Conservation (phyloP, 2,329 filamentous ascomycete genomes). For the Penicillium griseofulvum region DNA sequence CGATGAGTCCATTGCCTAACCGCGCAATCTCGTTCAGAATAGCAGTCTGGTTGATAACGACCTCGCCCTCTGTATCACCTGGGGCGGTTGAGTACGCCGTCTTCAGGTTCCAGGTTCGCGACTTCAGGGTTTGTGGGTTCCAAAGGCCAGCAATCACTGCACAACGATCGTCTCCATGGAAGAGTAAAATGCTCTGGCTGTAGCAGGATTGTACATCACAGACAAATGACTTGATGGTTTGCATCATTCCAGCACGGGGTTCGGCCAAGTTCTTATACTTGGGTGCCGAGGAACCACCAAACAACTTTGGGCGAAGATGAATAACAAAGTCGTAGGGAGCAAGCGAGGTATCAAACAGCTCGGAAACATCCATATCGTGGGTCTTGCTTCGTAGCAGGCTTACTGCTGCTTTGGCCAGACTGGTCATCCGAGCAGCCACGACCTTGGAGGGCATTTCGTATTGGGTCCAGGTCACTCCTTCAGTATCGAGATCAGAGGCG, state of each 20-base stretch:
- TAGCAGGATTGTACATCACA: constrained; percentile 67
- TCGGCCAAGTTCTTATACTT: constrained; percentile 78
- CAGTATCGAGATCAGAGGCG: constrained; percentile 72
- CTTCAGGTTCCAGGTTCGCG: constrained; percentile 37
- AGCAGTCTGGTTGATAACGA: constrained; percentile 40
- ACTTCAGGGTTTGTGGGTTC: constrained; percentile 52
- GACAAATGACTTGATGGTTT: constrained; percentile 63
- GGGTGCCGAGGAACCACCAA: constrained; percentile 33
- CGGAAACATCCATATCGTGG: constrained; percentile 53
- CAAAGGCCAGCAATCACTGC: constrained; percentile 63
- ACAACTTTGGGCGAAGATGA: constrained; percentile 60
- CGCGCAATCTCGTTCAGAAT: constrained; percentile 48
- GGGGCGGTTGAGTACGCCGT: constrained; percentile 39
- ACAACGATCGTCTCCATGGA: constrained; percentile 62
- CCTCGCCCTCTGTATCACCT: constrained; percentile 15
- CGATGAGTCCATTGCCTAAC: constrained; percentile 62
- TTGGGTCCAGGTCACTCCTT: constrained; percentile 78
- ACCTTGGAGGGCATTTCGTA: constrained; percentile 70
- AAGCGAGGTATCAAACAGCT: constrained; percentile 70
- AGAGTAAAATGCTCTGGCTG: constrained; percentile 71
- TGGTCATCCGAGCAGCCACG: constrained; percentile 77
- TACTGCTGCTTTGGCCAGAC: constrained; percentile 73
- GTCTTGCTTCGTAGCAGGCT: constrained; percentile 57
- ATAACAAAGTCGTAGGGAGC: constrained; percentile 85
- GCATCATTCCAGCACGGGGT: constrained; percentile 51